Evolutionary conservation across 306 rosid genomes (phyloP).

Genomic region (Psophocarpus tetragonolobus): DNA sequence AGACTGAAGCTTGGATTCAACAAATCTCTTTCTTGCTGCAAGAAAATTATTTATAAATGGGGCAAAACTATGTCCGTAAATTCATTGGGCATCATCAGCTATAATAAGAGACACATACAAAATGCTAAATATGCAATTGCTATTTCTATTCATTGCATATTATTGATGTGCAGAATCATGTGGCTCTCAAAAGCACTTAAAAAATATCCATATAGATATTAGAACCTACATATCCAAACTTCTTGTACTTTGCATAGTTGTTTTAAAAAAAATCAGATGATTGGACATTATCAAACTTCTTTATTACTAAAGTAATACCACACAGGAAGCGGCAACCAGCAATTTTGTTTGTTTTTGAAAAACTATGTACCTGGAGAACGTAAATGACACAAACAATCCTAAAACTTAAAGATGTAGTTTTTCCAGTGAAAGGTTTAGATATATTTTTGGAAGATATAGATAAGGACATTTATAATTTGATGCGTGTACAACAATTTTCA

Average conservation of each 20-base stretch:
- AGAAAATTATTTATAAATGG: conserved; percentile 9
- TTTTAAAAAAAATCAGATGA: conserved; percentile 24
- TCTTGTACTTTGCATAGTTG: not conserved
- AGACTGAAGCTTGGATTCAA: conserved; percentile 75
- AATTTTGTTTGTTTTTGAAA: not conserved
- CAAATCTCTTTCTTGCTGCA: conserved; percentile 87
- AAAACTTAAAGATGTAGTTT: not conserved
- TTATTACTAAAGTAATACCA: not conserved
- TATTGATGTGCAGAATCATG: conserved; percentile 28
- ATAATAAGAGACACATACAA: conserved; percentile 2
- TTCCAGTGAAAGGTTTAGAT: not conserved
- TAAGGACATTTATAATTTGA: not conserved
- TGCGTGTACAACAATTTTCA: not conserved
- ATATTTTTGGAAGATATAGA: not conserved
- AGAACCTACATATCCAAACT: not conserved
- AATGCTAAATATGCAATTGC: conserved; percentile 12
- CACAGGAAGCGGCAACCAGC: not conserved
- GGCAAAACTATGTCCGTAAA: conserved; percentile 2
- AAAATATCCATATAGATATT: conserved; percentile 11
- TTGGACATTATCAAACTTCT: conserved; percentile 6
- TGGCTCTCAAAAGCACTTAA: conserved; percentile 1
- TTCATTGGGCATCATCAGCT: conserved; percentile 24
- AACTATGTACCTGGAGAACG: not conserved
- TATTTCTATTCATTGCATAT: conserved; percentile 16
- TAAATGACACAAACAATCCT: not conserved